Base-by-base conservation (phyloP, 1,139 yeast genomes). In the Wickerhamomyces sp. region DNA sequence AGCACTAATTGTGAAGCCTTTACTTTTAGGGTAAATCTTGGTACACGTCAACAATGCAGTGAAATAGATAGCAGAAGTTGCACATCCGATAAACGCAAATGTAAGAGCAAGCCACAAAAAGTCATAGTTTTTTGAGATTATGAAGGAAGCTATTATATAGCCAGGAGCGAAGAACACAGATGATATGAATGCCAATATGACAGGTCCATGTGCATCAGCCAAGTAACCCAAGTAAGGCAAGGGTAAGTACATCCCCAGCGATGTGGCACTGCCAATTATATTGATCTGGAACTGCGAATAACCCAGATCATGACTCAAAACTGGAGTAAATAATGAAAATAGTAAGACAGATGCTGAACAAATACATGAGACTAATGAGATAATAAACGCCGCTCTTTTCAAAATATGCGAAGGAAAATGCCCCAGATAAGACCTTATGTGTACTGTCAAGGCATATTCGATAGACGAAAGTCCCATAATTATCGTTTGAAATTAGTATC, bases 181-280 rank as follows among this genome's bases (percentile, higher is more conserved):
- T 16, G 94, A 76, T 24, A 85, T 56, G 18, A 82, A 52, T 4
- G 92, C 80, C 35, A 90, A 62, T 20, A 84, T 57, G 13, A 86
- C 83, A 1, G 96, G 94, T 0, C 97, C 96, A 55, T 83, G 85
- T 20, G 78, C 66, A 59, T 92, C 97, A 1, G 95, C 90, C 35
- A 86, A 62, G 50, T 84, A 78, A 0, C 98, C 98, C 35, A 90
- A 64, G 0, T 82, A 58, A 0, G 97, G 97, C 6, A 90, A 76
- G 15, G 94, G 82, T 40, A 89, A 62, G 59, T 92, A 92, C 78
- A 87, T 80, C 3, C 97, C 97, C 39, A 85, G 63, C 24, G 86
- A 84, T 31, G 86, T 80, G 18, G 78, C 68, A 29, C 90, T 82
- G 7, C 95, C 85, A 15, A 92, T 78, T 44, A 78, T 63, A 63